phyloP scores from a whole-genome alignment of 768 basidiomycete genomes.

The Pulveroboletus frians region DNA sequence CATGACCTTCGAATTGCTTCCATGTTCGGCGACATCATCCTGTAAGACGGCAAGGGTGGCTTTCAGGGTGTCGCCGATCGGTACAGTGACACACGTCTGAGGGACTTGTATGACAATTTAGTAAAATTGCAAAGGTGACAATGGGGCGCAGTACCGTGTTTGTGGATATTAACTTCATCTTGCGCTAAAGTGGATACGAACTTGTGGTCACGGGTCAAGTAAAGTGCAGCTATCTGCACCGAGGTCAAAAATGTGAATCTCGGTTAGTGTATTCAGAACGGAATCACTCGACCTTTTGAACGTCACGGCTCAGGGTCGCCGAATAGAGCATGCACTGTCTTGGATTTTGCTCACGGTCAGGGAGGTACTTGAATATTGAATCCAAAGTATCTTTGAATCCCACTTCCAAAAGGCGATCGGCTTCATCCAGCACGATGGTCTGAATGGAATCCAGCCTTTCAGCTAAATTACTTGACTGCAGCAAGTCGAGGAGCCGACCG shows the following conservation, averaged over 20 bases:
- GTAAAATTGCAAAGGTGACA: neutral
- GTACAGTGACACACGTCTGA: constrained; percentile 43
- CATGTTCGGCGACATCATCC: constrained; percentile 29
- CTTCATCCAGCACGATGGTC: constrained; percentile 64
- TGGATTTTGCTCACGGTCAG: constrained; percentile 42
- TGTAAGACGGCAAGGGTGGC: constrained; percentile 37
- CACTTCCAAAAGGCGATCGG: constrained; percentile 68
- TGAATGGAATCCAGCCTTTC: constrained; percentile 36
- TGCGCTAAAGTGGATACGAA: constrained; percentile 57
- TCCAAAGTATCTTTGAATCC: constrained; percentile 68
- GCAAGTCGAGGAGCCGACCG: constrained; percentile 67
- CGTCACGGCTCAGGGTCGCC: constrained; percentile 69
- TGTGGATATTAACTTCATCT: constrained; percentile 57
- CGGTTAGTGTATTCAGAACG: neutral
- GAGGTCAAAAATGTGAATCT: neutral
- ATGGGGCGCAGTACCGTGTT: constrained; percentile 40
- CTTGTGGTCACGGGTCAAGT: constrained; percentile 25
- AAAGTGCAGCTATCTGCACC: constrained; percentile 24
- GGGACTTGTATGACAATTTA: constrained; percentile 30
- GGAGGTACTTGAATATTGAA: constrained; percentile 47
- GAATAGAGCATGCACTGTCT: constrained; percentile 69
- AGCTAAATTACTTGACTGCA: constrained; percentile 42
- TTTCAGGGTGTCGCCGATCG: constrained; percentile 39
- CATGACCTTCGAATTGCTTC: constrained; percentile 41
- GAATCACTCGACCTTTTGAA: constrained; percentile 40